Evolutionary conservation across 2,329 filamentous ascomycete genomes (phyloP), one percentile per base, ranked within the genome.

Genomic region (Xylariaceae sp.): DNA sequence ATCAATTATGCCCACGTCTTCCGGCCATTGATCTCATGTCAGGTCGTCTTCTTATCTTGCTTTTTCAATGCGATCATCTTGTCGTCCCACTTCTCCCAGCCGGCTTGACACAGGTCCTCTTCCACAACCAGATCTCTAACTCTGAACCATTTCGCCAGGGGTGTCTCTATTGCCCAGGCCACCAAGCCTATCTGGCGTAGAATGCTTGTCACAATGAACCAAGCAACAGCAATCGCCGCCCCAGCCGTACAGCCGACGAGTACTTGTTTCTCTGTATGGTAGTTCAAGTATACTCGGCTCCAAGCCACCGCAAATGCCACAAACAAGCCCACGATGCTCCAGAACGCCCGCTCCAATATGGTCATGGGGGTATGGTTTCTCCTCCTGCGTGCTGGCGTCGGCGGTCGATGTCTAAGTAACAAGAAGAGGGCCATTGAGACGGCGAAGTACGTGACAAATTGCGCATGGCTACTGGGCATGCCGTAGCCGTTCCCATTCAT

Each of bases 381-480:
- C 18, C 62, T 64, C 54, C 71, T 67, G 24, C 61, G 53, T 18
- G 63, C 64, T 10, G 60, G 64, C 51, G 63, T 75, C 69, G 69
- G 79, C 50, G 88, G 87, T 4, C 79, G 78, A 72, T 96, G 92
- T 56, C 93, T 84, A 55, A 92, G 77, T 39, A 96, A 81, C 37
- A 99, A 81, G 76, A 97, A 97, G 16, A 99, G 78, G 20, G 84
- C 80, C 55, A 97, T 76, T 58, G 89, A 94, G 52, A 96, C 76
- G 53, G 91, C 88, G 81, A 96, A 97, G 78, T 91, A 99, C 50
- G 88, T 83, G 57, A 93, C 89, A 71, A 97, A 99, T 76, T 99
- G 94, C 7, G 94, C 89, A 75, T 99, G 94, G 30, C 92, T 97
- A 6, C 77, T 81, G 47, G 94, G 94, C 95, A 99, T 99, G 64